Percentiles rank a stretch among this genome's conserved stretches.
These are phyloP conservation scores for Hevea brasiliensis DNA, from an alignment of 345 rosid genomes.

Conservation along the genomic window DNA sequence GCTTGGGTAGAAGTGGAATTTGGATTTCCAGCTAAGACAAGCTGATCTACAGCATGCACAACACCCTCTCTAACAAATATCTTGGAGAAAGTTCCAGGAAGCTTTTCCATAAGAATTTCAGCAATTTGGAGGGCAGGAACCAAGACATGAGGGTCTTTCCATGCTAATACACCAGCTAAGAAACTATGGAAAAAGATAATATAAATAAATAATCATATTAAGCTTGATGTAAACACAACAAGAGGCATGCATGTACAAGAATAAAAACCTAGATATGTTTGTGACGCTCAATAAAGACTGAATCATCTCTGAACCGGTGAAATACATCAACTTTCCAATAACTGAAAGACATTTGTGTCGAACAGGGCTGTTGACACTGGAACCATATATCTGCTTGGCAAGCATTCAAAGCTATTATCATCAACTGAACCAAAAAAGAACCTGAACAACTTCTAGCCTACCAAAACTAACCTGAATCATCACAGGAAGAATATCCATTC, in stretches of 20 bases:
- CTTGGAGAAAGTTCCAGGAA: constrained; percentile 93
- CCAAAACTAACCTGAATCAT: constrained; percentile 69
- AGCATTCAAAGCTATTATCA: constrained; percentile 21
- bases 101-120: constrained; percentile 97
- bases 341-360: constrained; percentile 97
- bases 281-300: constrained; percentile 77
- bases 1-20: constrained; percentile 42
- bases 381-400: constrained; percentile 84
- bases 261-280: constrained; percentile 81
- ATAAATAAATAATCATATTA: constrained; percentile 15
- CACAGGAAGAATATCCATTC: constrained; percentile 96
- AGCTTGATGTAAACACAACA: not conserved
- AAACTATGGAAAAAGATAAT: constrained; percentile 49
- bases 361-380: constrained; percentile 88
- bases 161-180: constrained; percentile 96
- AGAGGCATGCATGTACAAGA: constrained; percentile 6
- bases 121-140: constrained; percentile 97
- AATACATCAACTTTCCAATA: constrained; percentile 94
- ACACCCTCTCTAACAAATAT: constrained; percentile 96
- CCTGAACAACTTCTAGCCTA: not conserved
- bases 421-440: constrained; percentile 9
- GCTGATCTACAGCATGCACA: constrained; percentile 97
- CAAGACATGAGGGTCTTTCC: constrained; percentile 98
- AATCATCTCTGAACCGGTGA: constrained; percentile 86
- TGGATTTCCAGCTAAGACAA: constrained; percentile 67